Base-by-base conservation (phyloP, 768 basidiomycete genomes). In the Gyrodon lividus region DNA sequence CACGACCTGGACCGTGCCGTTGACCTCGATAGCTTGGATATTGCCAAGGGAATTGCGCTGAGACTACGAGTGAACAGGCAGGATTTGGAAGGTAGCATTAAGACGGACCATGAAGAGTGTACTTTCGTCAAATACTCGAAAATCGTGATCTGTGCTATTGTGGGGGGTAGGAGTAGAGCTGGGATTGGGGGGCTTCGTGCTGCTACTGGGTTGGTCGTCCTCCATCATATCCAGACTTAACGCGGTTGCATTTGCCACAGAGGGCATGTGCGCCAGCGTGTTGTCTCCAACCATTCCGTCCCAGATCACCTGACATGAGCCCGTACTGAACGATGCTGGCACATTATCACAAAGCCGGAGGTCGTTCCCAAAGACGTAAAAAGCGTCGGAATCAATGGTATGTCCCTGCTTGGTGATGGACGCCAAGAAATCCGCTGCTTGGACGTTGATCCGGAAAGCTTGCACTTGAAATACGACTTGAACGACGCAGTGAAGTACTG, bases 391-490 rank as follows among this genome's bases (percentile, higher is more conserved):
- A 57, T 74, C 72, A 22, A 72, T 68, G 6, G 77, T 75, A 55
- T 80, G 66, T 26, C 79, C 83, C 59, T 79, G 69, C 24, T 64
- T 41, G 24, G 83, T 72, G 46, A 89, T 76, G 43, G 69, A 66
- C 40, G 70, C 68, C 49, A 90, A 71, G 57, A 83, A 76, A 23
- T 63, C 51, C 24, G 81, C 78, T 6, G 87, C 85, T 17, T 76
- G 57, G 8, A 76, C 76, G 58, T 90, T 90, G 69, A 80, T 80
- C 12, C 73, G 72, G 71, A 84, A 85, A 10, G 84, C 87, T 47
- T 77, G 76, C 45, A 76, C 78, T 70, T 91, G 89, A 41, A 92
- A 74, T 23, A 78, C 72, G 56, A 89, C 73, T 67, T 90, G 89
- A 52, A 88, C 64, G 50, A 77, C 57, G 58, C 84, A 88, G 64